Percentiles rank a stretch among this genome's conserved stretches.
Conservation (phyloP, 306 rosid genomes). For the Oxytropis ochrocephala region DNA sequence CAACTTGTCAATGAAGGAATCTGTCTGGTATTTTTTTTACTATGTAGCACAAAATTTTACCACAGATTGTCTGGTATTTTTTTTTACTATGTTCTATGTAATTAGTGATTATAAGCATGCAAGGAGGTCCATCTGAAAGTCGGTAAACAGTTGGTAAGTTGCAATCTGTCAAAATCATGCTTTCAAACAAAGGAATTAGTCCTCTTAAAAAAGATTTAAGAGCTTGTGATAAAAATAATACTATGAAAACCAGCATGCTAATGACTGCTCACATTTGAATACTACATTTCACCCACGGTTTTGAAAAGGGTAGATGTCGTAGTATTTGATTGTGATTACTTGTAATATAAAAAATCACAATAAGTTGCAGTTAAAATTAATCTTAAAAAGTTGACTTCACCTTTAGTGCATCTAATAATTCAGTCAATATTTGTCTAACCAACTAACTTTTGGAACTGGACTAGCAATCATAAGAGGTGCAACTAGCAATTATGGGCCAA, state of each 20-base stretch:
- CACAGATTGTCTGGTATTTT: background rate
- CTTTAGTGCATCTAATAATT: too few relatives aligned
- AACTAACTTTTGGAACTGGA: too few relatives aligned
- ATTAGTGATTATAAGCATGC: background rate
- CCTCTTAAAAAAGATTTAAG: background rate
- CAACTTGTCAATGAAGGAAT: too few relatives aligned
- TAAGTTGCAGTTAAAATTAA: too few relatives aligned
- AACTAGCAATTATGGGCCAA: too few relatives aligned
- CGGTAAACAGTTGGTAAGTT: constrained; percentile 16
- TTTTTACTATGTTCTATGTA: background rate
- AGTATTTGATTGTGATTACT: too few relatives aligned
- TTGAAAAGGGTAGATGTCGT: too few relatives aligned
- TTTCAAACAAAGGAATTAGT: constrained; percentile 18
- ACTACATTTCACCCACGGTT: background rate
- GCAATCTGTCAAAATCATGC: constrained; percentile 24
- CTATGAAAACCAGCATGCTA: background rate
- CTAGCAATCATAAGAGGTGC: too few relatives aligned
- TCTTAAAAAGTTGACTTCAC: too few relatives aligned
- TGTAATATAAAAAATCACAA: too few relatives aligned
- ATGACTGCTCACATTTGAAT: background rate
- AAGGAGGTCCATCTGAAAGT: background rate
- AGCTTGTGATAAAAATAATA: background rate
- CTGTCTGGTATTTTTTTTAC: too few relatives aligned
- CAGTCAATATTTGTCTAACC: too few relatives aligned
- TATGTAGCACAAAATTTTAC: background rate